A percentile compares a stretch with the other conserved stretches of the same genome.
Evolutionary conservation across 345 rosid genomes (phyloP).

Genomic region (Pseudoturritis turrita): DNA sequence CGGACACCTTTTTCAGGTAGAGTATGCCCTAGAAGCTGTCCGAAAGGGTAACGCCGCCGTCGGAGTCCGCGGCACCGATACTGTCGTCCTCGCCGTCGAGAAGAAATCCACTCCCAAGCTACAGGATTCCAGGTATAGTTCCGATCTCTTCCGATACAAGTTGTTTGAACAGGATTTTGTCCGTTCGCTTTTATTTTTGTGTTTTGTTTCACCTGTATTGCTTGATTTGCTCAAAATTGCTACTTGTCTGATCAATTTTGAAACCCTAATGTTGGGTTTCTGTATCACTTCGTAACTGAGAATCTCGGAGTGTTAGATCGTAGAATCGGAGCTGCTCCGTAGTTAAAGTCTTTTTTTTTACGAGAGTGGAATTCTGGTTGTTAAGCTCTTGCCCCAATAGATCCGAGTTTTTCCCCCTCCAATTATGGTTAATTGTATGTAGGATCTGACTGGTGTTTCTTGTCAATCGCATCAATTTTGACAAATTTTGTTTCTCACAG

Average conservation of each 20-base stretch:
- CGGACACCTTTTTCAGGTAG: conserved; percentile 87
- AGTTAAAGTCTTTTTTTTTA: neutral
- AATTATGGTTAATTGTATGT: neutral
- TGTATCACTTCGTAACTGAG: neutral
- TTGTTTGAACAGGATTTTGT: neutral
- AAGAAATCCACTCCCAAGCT: conserved; percentile 94
- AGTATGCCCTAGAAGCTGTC: conserved; percentile 97
- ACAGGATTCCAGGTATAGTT: conserved; percentile 73
- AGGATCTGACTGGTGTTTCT: neutral
- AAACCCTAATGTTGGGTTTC: neutral
- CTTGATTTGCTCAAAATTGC: neutral
- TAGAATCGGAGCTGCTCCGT: conserved; percentile 3
- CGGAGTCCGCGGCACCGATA: conserved; percentile 84
- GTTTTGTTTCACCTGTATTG: conserved; percentile 4
- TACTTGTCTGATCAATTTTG: neutral
- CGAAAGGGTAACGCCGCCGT: conserved; percentile 99
- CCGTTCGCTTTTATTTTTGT: neutral
- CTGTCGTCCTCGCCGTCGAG: conserved; percentile 91
- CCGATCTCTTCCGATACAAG: neutral
- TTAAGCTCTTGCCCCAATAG: neutral
- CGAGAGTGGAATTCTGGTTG: neutral
- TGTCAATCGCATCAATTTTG: neutral
- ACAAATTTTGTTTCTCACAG: conserved; percentile 34
- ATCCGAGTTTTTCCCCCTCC: neutral
- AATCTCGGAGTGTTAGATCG: conserved; percentile 1